phyloP scores from a whole-genome alignment of 2,329 filamentous ascomycete genomes.

The Xylaria sp. region DNA sequence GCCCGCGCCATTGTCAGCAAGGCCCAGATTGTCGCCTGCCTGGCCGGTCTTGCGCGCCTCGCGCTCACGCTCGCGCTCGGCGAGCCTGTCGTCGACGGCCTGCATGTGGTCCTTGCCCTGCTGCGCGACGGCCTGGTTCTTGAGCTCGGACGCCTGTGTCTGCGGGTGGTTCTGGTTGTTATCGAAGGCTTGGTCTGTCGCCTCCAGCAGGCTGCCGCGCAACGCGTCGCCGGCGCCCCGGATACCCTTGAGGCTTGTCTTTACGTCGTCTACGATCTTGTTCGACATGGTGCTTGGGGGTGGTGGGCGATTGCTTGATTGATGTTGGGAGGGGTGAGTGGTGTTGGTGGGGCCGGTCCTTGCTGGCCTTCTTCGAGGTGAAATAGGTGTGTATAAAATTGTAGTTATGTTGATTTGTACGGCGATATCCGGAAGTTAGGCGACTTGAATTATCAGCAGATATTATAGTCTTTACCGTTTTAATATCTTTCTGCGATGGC shows the following conservation, averaged over 20 bases:
- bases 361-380: no score
- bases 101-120: slow-evolving; percentile 38
- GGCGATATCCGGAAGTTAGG: background rate
- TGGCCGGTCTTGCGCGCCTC: slow-evolving; percentile 10
- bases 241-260: slow-evolving; percentile 42
- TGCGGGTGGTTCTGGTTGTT: slow-evolving; percentile 34
- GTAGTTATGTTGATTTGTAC: background rate
- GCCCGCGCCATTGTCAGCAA: slow-evolving; percentile 6
- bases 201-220: slow-evolving; percentile 39
- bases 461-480: background rate
- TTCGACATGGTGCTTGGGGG: slow-evolving; percentile 34
- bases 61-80: slow-evolving; percentile 32
- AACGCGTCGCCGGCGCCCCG: slow-evolving; percentile 41
- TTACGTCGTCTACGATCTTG: slow-evolving; percentile 41
- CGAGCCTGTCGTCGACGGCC: slow-evolving; percentile 36
- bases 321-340: no score
- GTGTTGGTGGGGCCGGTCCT: no score
- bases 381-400: no score
- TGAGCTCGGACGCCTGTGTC: slow-evolving; percentile 32
- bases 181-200: slow-evolving; percentile 40
- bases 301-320: background rate
- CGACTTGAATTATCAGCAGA: no score
- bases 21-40: background rate
- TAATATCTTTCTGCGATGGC: background rate
- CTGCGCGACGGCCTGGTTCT: slow-evolving; percentile 34